These are phyloP conservation scores for Ogataea degrootiae DNA, from an alignment of 805 yeast genomes.

Conservation along the genomic window DNA sequence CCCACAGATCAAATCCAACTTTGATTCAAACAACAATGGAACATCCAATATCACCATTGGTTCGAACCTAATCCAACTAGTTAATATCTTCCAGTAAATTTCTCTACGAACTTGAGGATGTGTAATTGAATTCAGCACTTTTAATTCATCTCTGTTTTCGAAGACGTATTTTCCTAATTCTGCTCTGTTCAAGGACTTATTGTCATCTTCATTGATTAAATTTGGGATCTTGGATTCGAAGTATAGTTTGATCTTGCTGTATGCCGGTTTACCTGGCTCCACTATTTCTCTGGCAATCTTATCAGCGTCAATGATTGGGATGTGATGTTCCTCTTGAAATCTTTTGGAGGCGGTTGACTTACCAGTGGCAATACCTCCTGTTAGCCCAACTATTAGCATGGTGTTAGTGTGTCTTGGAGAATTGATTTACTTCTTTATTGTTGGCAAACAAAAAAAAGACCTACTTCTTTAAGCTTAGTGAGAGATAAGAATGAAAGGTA, in stretches of 20 bases:
- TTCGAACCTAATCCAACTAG: conserved; percentile 54
- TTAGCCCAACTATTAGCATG: conserved; percentile 91
- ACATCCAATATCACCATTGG: conserved; percentile 76
- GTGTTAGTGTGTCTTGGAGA: neutral
- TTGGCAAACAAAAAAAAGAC: too few species aligned
- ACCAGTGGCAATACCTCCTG: conserved; percentile 98
- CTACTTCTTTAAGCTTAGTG: too few species aligned
- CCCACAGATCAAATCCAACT: conserved; percentile 69
- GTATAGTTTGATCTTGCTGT: conserved; percentile 54
- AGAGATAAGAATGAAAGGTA: too few species aligned
- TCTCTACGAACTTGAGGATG: conserved; percentile 83
- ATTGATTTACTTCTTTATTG: too few species aligned
- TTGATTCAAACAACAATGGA: conserved; percentile 82
- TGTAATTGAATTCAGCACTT: conserved; percentile 63
- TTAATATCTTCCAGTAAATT: conserved; percentile 52
- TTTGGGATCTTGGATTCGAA: conserved; percentile 55
- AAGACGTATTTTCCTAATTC: conserved; percentile 79
- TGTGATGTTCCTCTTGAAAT: conserved; percentile 43
- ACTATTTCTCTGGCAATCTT: conserved; percentile 82
- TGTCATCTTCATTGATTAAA: conserved; percentile 36
- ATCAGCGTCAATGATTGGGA: conserved; percentile 85
- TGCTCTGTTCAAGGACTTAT: conserved; percentile 55
- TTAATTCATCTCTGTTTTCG: conserved; percentile 54
- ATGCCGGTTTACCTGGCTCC: conserved; percentile 72
- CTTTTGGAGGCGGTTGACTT: conserved; percentile 80